Percentiles rank a stretch among this genome's conserved stretches.
Evolutionary conservation across 2,329 filamentous ascomycete species (phyloP).

Genomic region (Colletotrichum sublineola): DNA sequence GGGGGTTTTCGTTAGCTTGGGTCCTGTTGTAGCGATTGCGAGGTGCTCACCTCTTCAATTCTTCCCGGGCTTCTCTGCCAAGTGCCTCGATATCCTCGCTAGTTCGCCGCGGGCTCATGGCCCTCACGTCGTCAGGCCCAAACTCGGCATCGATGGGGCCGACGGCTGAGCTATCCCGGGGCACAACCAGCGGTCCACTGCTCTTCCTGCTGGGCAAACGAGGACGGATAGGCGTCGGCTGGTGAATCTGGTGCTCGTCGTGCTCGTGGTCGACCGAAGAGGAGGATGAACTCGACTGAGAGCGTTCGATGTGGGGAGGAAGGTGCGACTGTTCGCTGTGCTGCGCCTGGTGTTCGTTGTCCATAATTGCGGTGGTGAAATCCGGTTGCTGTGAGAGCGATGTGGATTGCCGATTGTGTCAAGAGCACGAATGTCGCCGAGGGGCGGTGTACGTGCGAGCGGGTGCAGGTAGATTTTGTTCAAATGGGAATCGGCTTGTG

Average conservation of each 20-base stretch:
- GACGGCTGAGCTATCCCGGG: constrained; percentile 79
- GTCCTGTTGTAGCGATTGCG: neutral
- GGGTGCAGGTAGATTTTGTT: neutral
- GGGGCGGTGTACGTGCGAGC: neutral
- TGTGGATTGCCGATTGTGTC: constrained; percentile 1
- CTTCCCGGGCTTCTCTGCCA: constrained; percentile 82
- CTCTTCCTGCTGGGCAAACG: constrained; percentile 80
- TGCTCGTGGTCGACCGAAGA: constrained; percentile 50
- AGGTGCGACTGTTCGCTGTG: constrained; percentile 43
- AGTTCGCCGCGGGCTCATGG: constrained; percentile 93
- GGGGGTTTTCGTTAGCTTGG: neutral
- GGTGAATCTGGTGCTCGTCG: constrained; percentile 59
- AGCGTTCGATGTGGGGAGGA: constrained; percentile 54
- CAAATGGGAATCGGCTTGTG: neutral
- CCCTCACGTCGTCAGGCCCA: constrained; percentile 88
- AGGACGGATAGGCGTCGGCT: constrained; percentile 71
- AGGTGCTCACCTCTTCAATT: constrained; percentile 67
- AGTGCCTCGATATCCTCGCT: constrained; percentile 92
- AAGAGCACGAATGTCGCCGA: constrained; percentile 1
- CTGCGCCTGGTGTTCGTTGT: constrained; percentile 44
- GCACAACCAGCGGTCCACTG: constrained; percentile 86
- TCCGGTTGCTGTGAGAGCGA: neutral
- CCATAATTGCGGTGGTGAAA: constrained; percentile 34
- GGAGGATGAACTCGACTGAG: constrained; percentile 51
- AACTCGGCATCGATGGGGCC: constrained; percentile 81